phyloP scores from a whole-genome alignment of 2,329 filamentous ascomycete genomes.

The Colletotrichum somersetense region DNA sequence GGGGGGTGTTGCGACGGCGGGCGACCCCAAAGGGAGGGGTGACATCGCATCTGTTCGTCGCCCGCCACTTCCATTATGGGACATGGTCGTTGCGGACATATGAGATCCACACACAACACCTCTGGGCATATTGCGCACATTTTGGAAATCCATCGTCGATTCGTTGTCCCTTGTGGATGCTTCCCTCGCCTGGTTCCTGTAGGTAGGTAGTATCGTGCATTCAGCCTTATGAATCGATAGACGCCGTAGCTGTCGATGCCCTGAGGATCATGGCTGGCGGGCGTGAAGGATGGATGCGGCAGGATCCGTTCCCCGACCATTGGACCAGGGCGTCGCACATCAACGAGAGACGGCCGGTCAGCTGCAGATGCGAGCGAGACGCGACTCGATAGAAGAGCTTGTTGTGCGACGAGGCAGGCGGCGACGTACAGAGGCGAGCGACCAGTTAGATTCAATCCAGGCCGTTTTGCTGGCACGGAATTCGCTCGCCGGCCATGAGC shows the following conservation, averaged over 20 bases:
- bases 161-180: background rate
- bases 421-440: conserved; percentile 30
- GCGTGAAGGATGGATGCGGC: conserved; percentile 7
- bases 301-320: conserved; percentile 23
- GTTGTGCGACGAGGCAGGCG: conserved; percentile 35
- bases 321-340: conserved; percentile 17
- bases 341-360: conserved; percentile 22
- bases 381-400: conserved; percentile 34
- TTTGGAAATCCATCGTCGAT: conserved; percentile 22
- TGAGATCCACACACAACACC: conserved; percentile 23
- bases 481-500: conserved; percentile 15
- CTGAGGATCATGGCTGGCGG: conserved; percentile 25
- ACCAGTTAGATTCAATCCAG: conserved; percentile 33
- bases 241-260: conserved; percentile 20
- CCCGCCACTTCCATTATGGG: conserved; percentile 27
- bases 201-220: conserved; percentile 12
- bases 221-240: conserved; percentile 35
- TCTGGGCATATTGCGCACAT: conserved; percentile 1
- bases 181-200: conserved; percentile 3
- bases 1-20: conserved; percentile 14
- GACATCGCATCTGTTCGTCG: conserved; percentile 37
- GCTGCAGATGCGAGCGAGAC: conserved; percentile 28
- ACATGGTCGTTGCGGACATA: conserved; percentile 28
- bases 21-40: conserved; percentile 27
- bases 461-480: conserved; percentile 27